Conservation (phyloP, 1,139 yeast genomes). For the Kodamaea arcana region DNA sequence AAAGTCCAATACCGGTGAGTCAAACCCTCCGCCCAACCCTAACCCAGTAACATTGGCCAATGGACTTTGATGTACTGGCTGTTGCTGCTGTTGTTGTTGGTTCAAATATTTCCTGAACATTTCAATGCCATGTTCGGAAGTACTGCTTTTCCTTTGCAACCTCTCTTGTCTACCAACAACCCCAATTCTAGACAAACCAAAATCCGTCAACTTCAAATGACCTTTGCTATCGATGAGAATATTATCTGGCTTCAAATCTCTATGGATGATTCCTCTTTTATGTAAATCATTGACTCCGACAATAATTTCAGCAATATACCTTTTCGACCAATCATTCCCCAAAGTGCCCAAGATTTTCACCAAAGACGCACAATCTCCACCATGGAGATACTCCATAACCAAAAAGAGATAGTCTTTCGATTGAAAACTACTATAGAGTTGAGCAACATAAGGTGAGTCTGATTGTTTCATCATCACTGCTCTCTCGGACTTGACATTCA, state of each 20-base stretch:
- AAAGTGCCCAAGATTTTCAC: constrained; percentile 75
- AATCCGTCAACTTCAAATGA: constrained; percentile 89
- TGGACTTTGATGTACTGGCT: constrained; percentile 16
- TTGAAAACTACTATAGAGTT: constrained; percentile 84
- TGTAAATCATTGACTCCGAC: constrained; percentile 91
- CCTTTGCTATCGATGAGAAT: constrained; percentile 81
- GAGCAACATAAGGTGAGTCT: constrained; percentile 91
- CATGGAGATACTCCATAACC: constrained; percentile 95
- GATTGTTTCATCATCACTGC: constrained; percentile 98
- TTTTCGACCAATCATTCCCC: constrained; percentile 82
- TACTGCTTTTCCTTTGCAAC: constrained; percentile 39
- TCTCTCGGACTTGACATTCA: constrained; percentile 89
- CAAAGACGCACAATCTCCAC: constrained; percentile 93
- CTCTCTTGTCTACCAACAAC: constrained; percentile 70
- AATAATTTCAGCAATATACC: constrained; percentile 85
- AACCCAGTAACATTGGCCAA: constrained; percentile 16
- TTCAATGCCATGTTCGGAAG: constrained; percentile 45
- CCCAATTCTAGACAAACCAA: constrained; percentile 90
- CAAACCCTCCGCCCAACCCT: constrained; percentile 14
- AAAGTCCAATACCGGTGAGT: constrained; percentile 31
- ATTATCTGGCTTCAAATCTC: constrained; percentile 95
- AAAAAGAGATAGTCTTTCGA: constrained; percentile 80
- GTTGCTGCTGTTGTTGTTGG: constrained; percentile 14
- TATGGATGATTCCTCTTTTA: constrained; percentile 81
- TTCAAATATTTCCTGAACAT: constrained; percentile 31